phyloP scores from a whole-genome alignment of 345 rosid genomes.

The Murraya paniculata region DNA sequence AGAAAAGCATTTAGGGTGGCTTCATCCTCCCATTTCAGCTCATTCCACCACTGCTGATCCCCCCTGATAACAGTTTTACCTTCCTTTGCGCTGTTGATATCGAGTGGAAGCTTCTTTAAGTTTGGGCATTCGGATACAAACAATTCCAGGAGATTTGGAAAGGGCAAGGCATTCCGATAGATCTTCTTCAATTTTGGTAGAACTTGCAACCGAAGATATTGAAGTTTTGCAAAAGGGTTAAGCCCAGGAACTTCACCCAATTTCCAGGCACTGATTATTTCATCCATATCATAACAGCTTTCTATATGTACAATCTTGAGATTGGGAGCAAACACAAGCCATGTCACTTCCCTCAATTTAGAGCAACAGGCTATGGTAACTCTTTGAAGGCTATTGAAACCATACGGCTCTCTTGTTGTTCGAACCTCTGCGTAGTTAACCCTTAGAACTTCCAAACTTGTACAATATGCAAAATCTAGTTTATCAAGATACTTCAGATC shows the following conservation, averaged over 20 bases:
- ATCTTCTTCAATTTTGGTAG: slow-evolving; percentile 13
- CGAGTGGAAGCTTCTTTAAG: not conserved
- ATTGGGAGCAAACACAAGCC: not conserved
- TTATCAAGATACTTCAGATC: not conserved
- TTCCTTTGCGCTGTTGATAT: not conserved
- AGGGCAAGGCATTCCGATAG: not conserved
- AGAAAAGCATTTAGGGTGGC: not conserved
- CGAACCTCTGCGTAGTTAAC: not conserved
- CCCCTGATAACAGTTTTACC: not conserved
- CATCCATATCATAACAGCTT: not conserved
- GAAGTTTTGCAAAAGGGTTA: not conserved
- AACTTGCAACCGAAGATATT: slow-evolving; percentile 1
- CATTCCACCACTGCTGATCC: not conserved
- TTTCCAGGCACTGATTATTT: not conserved
- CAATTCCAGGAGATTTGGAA: not conserved
- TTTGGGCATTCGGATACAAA: not conserved
- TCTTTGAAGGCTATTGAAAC: not conserved
- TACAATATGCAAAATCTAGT: not conserved
- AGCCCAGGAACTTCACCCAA: not conserved
- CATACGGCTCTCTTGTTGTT: not conserved
- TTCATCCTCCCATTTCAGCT: slow-evolving; percentile 3
- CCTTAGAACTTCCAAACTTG: not conserved
- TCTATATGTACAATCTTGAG: not conserved
- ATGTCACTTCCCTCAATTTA: not conserved
- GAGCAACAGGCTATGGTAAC: not conserved